A percentile compares a stretch with the other conserved stretches of the same genome.
Evolutionary conservation across 306 rosid genomes (phyloP).

Genomic region (Ammopiptanthus mongolicus): DNA sequence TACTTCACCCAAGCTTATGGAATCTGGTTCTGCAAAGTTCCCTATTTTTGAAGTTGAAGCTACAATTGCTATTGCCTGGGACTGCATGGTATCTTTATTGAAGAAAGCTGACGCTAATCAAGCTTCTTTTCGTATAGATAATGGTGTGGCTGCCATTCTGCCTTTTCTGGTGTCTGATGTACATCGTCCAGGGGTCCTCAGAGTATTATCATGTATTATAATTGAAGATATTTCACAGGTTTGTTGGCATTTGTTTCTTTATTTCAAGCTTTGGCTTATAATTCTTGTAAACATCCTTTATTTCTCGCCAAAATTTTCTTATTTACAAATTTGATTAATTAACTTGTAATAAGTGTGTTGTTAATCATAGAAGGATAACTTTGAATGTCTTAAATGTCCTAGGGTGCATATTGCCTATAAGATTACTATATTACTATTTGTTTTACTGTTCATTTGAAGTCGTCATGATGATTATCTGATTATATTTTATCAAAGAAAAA

Average conservation of each 20-base stretch:
- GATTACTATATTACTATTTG: not conserved
- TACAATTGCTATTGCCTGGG: slow-evolving; percentile 90
- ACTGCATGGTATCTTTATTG: slow-evolving; percentile 83
- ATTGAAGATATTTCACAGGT: slow-evolving; percentile 94
- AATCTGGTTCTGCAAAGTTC: slow-evolving; percentile 75
- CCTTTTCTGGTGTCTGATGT: slow-evolving; percentile 79
- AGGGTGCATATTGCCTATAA: slow-evolving; percentile 8
- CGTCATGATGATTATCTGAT: slow-evolving; percentile 14
- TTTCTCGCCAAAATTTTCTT: not conserved
- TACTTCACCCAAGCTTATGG: slow-evolving; percentile 75
- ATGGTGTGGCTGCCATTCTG: slow-evolving; percentile 70
- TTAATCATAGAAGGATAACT: slow-evolving; percentile 1
- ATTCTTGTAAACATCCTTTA: not conserved
- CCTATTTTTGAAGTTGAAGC: slow-evolving; percentile 81
- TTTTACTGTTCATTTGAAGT: slow-evolving; percentile 23
- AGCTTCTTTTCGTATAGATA: slow-evolving; percentile 76
- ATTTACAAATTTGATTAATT: too few species aligned
- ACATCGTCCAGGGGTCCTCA: slow-evolving; percentile 86
- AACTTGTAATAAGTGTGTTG: not conserved
- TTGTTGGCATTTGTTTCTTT: slow-evolving; percentile 14
- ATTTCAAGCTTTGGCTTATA: not conserved
- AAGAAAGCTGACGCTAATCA: slow-evolving; percentile 91
- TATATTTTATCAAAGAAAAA: not conserved
- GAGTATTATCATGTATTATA: slow-evolving; percentile 78
- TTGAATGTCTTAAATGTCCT: not conserved